These are phyloP conservation scores for Phialemonium atrogriseum DNA, from an alignment of 2,329 filamentous ascomycete species.

Conservation along the genomic window DNA sequence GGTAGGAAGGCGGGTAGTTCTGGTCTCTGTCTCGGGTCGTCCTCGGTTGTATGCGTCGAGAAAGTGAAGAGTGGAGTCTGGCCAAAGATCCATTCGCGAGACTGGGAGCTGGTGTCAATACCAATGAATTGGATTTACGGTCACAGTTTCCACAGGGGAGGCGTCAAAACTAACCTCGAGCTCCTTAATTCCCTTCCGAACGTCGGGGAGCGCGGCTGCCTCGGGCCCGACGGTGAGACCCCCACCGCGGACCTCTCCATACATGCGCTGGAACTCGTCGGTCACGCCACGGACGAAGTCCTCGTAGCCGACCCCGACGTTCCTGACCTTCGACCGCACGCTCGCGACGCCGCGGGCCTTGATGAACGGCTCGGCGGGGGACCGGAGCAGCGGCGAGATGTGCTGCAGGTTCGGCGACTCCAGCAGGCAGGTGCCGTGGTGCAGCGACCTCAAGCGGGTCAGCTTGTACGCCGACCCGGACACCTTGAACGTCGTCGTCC, in stretches of 20 bases:
- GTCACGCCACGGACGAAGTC: constrained; percentile 49
- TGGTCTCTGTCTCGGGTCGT: constrained; percentile 49
- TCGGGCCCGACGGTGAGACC: constrained; percentile 39
- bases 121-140: neutral
- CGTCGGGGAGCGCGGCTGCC: constrained; percentile 26
- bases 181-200: constrained; percentile 31
- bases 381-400: constrained; percentile 64
- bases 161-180: constrained; percentile 21
- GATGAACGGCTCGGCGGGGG: constrained; percentile 70
- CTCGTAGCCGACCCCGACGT: constrained; percentile 51
- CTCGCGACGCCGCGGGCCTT: constrained; percentile 83
- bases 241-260: constrained; percentile 35
- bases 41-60: constrained; percentile 49
- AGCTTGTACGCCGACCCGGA: constrained; percentile 95
- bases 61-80: constrained; percentile 83
- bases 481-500: constrained; percentile 57
- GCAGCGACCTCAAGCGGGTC: constrained; percentile 69
- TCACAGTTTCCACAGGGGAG: constrained; percentile 4
- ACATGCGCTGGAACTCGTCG: constrained; percentile 59
- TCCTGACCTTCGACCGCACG: constrained; percentile 75
- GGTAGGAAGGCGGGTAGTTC: constrained; percentile 38
- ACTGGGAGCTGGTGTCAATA: constrained; percentile 27
- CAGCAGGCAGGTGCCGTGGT: constrained; percentile 88
- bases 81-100: constrained; percentile 67
- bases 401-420: constrained; percentile 63